Base-by-base conservation (phyloP, 164 flowering plant species). In the Nelumbo lutea region DNA sequence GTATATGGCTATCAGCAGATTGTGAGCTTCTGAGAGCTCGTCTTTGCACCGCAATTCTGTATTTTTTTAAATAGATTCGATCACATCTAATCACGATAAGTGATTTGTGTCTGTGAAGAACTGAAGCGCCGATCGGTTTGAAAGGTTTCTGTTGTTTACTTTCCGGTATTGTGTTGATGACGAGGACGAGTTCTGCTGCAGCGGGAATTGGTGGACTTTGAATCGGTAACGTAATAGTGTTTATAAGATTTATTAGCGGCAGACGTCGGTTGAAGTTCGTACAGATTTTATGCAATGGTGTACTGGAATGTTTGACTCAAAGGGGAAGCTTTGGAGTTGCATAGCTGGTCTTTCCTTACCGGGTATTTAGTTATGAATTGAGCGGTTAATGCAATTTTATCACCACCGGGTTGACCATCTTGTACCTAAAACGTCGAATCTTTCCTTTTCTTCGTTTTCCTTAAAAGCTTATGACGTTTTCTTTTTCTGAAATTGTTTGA, bases 371-470 rank as follows among this genome's bases (percentile, higher is more conserved):
- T 61, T 68, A 45, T 41, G 39, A 41, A 9, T 44, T 3, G 52
- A 59, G 27, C 56, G 44, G 38, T 44, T 53, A 4, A 9, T 44
- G 61, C 42, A 15, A 53, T 58, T 59, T 45, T 56, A 46, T 63
- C 56, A 15, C 9, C 58, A 62, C 62, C 39, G 51, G 56, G 72
- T 70, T 70, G 62, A 70, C 66, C 62, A 43, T 50, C n/a, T 8
- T 48, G n/a, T n/a, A n/a, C n/a, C n/a, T n/a, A 46, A 46, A 46
- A 46, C 48, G 48, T 46, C 6, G 48, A 46, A 53, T 43, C 38
- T 42, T 52, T 47, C 2, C 27, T 27, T 40, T 39, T 10, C 45
- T 9, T 56, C 42, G 4, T 59, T n/a, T n/a, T n/a, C n/a, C n/a
- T n/a, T n/a, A n/a, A n/a, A n/a, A n/a, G n/a, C n/a, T 27, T 3